Evolutionary conservation across 2,329 filamentous ascomycete genomes (phyloP), one percentile per base, ranked within the genome.

Genomic region (Aspergillus sp.): DNA sequence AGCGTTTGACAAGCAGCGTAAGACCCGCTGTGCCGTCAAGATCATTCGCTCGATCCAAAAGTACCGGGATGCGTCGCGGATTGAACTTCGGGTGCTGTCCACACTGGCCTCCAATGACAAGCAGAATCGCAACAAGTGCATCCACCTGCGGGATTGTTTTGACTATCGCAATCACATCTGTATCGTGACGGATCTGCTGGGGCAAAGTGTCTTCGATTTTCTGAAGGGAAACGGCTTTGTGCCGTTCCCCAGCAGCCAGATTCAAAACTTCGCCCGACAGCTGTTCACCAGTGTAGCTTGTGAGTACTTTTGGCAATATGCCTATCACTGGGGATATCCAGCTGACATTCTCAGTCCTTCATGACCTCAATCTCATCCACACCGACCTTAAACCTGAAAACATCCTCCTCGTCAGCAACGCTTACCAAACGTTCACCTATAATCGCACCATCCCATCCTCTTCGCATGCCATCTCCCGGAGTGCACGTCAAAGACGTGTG

Each of bases 41-140:
- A 96, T 99, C 76, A 98, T 99, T 67, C 89, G 95, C 68, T 97
- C 95, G 1, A 95, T 99, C 12, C 95, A 97, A 73, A 99, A 99
- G 76, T 99, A 99, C 74, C 89, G 95, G 50, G 95, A 99, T 79
- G 95, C 95, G 38, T 96, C 91, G 8, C 87, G 92, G 65, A 99
- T 99, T 69, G 95, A 99, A 75, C 82, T 99, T 38, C 87, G 95
- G 62, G 95, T 99, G 4, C 81, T 99, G 12, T 92, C 93, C 60
- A 99, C 95, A 0, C 82, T 99, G 50, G 90, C 93, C 66, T 91
- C 91, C 47, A 98, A 98, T 74, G 95, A 99, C 74, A 87, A 89
- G 62, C 86, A 90, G 67, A 98, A 99, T 76, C 87, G 92, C 61
- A 98, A 99, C 76, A 90, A 94, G 66, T 99, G 95, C 79, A 99